Percentiles rank a stretch among this genome's conserved stretches.
phyloP scores from a whole-genome alignment of 768 basidiomycete genomes.

The Lactarius evosmus region DNA sequence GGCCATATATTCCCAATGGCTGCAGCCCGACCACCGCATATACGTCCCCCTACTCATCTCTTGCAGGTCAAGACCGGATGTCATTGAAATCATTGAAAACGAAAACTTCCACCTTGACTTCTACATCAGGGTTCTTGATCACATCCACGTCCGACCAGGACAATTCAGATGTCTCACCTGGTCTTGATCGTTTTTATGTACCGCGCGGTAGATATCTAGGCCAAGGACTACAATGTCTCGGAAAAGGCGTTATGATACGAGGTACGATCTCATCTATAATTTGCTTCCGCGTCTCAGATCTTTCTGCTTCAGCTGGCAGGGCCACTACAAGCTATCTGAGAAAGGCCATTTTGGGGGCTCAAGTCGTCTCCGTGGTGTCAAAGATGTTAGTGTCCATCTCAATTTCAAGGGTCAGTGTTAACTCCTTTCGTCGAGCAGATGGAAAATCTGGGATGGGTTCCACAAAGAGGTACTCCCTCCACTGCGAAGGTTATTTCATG shows the following conservation, averaged over 20 bases:
- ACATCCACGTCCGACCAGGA: background rate
- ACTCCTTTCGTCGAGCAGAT: constrained; percentile 7
- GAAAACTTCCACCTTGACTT: background rate
- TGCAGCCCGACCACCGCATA: background rate
- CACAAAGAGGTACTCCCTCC: constrained; percentile 20
- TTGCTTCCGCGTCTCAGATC: background rate
- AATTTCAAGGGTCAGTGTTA: background rate
- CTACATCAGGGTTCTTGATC: background rate
- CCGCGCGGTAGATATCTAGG: constrained; percentile 14
- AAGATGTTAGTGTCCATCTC: constrained; percentile 16
- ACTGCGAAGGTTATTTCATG: background rate
- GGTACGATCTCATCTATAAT: constrained; percentile 2
- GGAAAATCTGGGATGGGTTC: constrained; percentile 25
- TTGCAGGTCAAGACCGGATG: background rate
- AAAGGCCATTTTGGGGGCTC: constrained; percentile 18
- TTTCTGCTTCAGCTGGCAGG: constrained; percentile 17
- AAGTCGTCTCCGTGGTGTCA: constrained; percentile 10
- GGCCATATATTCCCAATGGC: constrained; percentile 19
- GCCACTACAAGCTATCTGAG: constrained; percentile 23
- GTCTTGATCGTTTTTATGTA: constrained; percentile 15
- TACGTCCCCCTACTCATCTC: background rate
- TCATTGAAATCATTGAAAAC: constrained; percentile 2
- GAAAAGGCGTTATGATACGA: constrained; percentile 23
- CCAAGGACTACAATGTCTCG: constrained; percentile 16
- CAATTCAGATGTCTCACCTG: constrained; percentile 9